A percentile compares a stretch with the other conserved stretches of the same genome.
These are phyloP conservation scores for Hypoxylon trugodes DNA, from an alignment of 495 filamentous ascomycete species.

Conservation along the genomic window DNA sequence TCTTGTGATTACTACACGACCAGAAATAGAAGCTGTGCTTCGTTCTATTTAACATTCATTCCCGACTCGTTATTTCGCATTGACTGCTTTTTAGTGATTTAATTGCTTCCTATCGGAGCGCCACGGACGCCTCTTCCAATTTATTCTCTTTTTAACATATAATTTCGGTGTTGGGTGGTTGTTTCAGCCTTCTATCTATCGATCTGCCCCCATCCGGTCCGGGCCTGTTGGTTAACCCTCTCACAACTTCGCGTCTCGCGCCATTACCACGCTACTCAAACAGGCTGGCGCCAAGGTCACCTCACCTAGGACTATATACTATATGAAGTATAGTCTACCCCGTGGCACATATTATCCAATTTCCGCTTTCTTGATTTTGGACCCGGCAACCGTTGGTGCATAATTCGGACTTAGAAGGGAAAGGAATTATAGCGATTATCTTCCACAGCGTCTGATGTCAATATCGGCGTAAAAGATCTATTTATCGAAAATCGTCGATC, in stretches of 20 bases:
- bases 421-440: neutral
- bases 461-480: constrained; percentile 3
- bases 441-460: constrained; percentile 3
- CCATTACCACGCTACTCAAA: constrained; percentile 10
- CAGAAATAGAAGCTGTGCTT: constrained; percentile 38
- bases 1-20: constrained; percentile 1
- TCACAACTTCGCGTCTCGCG: constrained; percentile 22
- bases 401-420: neutral
- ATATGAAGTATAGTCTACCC: constrained; percentile 14
- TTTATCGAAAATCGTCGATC: neutral
- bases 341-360: neutral
- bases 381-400: neutral
- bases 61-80: constrained; percentile 26
- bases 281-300: constrained; percentile 1
- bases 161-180: constrained; percentile 13
- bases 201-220: constrained; percentile 10
- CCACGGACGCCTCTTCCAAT: constrained; percentile 10
- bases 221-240: constrained; percentile 20
- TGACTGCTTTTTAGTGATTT: constrained; percentile 24
- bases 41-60: constrained; percentile 23
- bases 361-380: neutral
- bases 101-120: constrained; percentile 7
- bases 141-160: constrained; percentile 19
- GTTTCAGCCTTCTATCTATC: neutral
- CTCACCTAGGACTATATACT: too few relatives aligned